A percentile compares a stretch with the other conserved stretches of the same genome.
Evolutionary conservation across 305 asterid genomes (phyloP).

Genomic region (Fraxinus platypoda): DNA sequence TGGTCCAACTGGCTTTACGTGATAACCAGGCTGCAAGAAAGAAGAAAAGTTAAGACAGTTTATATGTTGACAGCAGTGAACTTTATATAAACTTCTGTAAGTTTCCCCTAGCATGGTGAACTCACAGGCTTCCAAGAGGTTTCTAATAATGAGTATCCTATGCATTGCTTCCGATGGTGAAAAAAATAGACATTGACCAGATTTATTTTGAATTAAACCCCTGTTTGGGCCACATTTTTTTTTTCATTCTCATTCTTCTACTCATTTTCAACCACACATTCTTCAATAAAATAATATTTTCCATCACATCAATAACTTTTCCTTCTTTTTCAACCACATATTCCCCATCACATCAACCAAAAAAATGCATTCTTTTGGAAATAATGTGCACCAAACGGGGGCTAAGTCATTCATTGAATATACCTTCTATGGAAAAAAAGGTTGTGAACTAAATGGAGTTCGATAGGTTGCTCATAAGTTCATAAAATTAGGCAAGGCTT

Average conservation of each 20-base stretch:
- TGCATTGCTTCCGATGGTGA: conserved; percentile 3
- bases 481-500: not conserved
- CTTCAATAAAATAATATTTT: too few species aligned
- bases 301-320: too few species aligned
- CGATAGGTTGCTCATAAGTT: not conserved
- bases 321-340: too few species aligned
- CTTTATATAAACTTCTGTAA: not conserved
- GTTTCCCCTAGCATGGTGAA: conserved; percentile 2
- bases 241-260: too few species aligned
- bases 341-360: too few species aligned
- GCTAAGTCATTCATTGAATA: not conserved
- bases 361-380: too few species aligned
- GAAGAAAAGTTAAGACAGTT: conserved; percentile 26
- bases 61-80: conserved; percentile 13
- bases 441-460: conserved; percentile 1
- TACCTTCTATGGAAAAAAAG: conserved; percentile 2
- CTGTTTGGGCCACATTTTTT: too few species aligned
- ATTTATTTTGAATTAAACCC: not conserved
- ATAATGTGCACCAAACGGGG: too few species aligned
- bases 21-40: conserved; percentile 81
- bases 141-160: conserved; percentile 8
- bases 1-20: conserved; percentile 67
- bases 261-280: too few species aligned
- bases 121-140: not conserved
- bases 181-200: not conserved